Conservation (phyloP, 2,329 filamentous ascomycete genomes). For the Blastomyces gilchristii region DNA sequence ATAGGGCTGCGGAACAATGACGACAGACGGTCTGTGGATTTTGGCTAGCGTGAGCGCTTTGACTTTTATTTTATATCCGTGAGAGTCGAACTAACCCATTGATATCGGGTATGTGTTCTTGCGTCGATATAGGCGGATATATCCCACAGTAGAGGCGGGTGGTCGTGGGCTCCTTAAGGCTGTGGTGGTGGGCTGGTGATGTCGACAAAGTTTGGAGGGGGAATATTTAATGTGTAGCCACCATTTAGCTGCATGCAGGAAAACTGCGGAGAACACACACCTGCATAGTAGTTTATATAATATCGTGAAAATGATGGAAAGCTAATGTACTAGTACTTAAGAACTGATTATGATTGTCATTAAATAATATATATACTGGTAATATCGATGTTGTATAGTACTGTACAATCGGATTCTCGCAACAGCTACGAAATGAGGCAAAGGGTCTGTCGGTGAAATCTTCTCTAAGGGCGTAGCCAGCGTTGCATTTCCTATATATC, state of each 20-base stretch:
- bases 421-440: neutral
- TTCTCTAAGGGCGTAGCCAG: neutral
- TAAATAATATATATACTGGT: neutral
- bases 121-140: neutral
- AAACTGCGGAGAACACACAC: neutral
- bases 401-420: too few species aligned
- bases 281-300: too few species aligned
- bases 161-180: neutral
- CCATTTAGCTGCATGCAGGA: neutral
- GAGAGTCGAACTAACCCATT: neutral
- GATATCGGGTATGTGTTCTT: neutral
- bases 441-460: neutral
- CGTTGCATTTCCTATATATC: neutral
- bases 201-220: constrained; percentile 1
- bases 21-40: neutral
- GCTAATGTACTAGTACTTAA: neutral
- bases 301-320: neutral
- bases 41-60: neutral
- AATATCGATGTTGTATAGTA: neutral
- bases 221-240: too few species aligned
- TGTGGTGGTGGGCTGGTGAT: neutral
- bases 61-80: neutral
- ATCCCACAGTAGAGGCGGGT: neutral
- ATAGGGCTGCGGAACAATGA: neutral
- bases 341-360: neutral